Conservation (phyloP, 768 basidiomycete species). For the Mrakia gelida region DNA sequence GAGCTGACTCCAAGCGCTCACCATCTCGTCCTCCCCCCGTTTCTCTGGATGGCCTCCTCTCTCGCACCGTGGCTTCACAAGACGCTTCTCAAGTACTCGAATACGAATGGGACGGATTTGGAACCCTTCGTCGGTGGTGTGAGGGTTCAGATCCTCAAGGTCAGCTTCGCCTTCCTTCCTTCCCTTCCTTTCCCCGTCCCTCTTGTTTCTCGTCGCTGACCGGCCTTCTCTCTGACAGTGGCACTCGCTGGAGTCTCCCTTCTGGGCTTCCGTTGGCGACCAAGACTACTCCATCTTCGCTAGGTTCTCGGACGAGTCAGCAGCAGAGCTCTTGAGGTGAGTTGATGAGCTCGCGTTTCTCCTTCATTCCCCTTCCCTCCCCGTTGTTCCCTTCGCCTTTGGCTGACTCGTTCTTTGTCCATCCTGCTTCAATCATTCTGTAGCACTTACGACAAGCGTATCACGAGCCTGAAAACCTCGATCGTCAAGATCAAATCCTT, state of each 20-base stretch:
- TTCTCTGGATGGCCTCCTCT: constrained; percentile 39
- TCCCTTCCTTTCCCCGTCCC: constrained; percentile 41
- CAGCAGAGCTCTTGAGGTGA: not conserved
- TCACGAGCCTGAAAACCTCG: not conserved
- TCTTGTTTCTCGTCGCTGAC: not conserved
- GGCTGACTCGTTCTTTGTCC: not conserved
- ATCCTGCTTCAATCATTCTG: too few species aligned
- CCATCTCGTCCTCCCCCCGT: not conserved
- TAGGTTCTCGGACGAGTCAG: not conserved
- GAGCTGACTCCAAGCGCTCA: too few species aligned
- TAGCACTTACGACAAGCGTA: not conserved
- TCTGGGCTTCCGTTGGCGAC: not conserved
- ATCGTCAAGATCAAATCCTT: not conserved
- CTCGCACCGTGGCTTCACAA: constrained; percentile 34
- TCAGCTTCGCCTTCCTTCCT: constrained; percentile 20
- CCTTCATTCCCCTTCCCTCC: constrained; percentile 12
- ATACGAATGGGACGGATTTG: not conserved
- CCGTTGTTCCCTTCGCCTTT: not conserved
- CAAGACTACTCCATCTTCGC: not conserved
- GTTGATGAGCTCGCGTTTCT: not conserved
- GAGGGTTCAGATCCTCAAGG: not conserved
- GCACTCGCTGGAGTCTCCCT: not conserved
- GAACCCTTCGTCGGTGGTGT: not conserved
- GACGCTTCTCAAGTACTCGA: not conserved
- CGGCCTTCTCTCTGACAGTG: not conserved